A percentile compares a stretch with the other conserved stretches of the same genome.
Conservation (phyloP, 371 early-diverging fungal genomes). For the Apophysomyces trapeziformis region DNA sequence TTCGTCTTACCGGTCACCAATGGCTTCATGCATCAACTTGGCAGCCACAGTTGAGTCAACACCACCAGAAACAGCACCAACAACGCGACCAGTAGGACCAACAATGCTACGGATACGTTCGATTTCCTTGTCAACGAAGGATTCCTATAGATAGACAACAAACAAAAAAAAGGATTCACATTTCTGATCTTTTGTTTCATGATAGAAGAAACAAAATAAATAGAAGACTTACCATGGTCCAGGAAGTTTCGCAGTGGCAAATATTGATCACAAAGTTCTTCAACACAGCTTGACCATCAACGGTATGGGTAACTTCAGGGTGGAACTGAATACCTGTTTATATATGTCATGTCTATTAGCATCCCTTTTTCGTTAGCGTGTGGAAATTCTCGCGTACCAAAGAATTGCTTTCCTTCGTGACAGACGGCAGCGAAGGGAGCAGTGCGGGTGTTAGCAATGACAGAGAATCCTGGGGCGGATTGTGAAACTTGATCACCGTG, state of each 20-base stretch:
- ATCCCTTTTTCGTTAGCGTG: background rate
- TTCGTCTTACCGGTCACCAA: conserved; percentile 82
- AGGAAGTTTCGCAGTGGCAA: conserved; percentile 82
- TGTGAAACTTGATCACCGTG: conserved; percentile 94
- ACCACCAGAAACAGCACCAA: conserved; percentile 97
- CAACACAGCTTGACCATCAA: conserved; percentile 81
- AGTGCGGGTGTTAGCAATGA: conserved; percentile 86
- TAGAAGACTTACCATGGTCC: conserved; percentile 80
- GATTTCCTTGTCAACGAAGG: conserved; percentile 96
- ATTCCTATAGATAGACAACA: conserved; percentile 24
- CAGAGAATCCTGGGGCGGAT: conserved; percentile 82
- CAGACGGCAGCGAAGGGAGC: conserved; percentile 91
- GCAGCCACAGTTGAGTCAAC: conserved; percentile 98
- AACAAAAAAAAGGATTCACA: too few species aligned
- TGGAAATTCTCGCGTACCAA: conserved; percentile 50
- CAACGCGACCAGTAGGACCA: conserved; percentile 90
- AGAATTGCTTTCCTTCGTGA: conserved; percentile 77
- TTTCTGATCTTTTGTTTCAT: too few species aligned
- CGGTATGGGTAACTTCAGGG: conserved; percentile 97
- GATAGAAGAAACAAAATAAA: too few species aligned
- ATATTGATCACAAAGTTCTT: conserved; percentile 92
- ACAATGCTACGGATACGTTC: conserved; percentile 90
- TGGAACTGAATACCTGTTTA: conserved; percentile 86
- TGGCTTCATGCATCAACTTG: conserved; percentile 94
- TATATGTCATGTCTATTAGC: background rate